A percentile compares a stretch with the other conserved stretches of the same genome.
Conservation (phyloP, 1,139 yeast species). For the Geotrichum siamense region DNA sequence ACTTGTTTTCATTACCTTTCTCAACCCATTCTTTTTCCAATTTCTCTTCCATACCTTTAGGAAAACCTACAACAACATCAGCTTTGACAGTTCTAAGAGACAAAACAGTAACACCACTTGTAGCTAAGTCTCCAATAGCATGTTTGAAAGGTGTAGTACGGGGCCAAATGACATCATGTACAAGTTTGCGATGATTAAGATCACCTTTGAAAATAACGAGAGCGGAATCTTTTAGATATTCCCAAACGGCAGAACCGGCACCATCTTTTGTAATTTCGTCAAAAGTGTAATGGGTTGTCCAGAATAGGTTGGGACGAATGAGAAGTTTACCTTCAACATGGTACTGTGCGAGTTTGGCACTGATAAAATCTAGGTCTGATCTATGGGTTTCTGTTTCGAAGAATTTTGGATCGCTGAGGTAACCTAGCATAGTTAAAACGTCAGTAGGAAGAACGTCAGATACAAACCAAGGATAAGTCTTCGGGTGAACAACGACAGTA, state of each 20-base stretch:
- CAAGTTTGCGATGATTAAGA: constrained; percentile 85
- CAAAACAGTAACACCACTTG: constrained; percentile 52
- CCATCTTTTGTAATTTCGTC: constrained; percentile 57
- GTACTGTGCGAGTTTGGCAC: constrained; percentile 45
- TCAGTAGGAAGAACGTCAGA: constrained; percentile 90
- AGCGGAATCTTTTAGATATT: constrained; percentile 49
- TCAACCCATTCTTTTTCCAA: constrained; percentile 50
- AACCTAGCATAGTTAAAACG: constrained; percentile 51
- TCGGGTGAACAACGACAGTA: constrained; percentile 74
- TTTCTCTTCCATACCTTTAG: constrained; percentile 60
- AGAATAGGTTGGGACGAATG: constrained; percentile 62
- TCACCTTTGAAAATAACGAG: constrained; percentile 90
- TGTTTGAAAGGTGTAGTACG: constrained; percentile 63
- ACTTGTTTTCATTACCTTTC: constrained; percentile 56
- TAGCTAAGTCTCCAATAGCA: constrained; percentile 65
- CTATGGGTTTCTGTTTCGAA: constrained; percentile 33
- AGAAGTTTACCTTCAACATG: constrained; percentile 45
- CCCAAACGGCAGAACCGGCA: constrained; percentile 51
- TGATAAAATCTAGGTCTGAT: constrained; percentile 38
- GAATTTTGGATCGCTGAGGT: constrained; percentile 46
- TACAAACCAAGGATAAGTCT: constrained; percentile 94
- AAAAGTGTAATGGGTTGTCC: constrained; percentile 72
- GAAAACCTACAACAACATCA: constrained; percentile 87
- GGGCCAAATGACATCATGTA: constrained; percentile 87
- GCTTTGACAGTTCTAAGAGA: constrained; percentile 92